Conservation (phyloP, 129 eudicot species). For the Flaveria ramosissima region DNA sequence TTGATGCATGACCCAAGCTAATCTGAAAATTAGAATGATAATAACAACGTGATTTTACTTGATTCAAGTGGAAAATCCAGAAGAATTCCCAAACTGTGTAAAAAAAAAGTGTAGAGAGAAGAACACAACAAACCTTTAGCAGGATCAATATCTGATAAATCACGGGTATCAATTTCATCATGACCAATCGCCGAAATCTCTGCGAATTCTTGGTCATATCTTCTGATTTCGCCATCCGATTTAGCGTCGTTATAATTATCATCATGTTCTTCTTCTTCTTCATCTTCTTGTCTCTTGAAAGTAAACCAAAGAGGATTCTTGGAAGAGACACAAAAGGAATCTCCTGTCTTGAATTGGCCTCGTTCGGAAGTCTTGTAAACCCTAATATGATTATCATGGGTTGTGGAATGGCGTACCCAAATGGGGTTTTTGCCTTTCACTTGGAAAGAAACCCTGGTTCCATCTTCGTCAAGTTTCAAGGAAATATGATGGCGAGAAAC, state of each 20-base stretch:
- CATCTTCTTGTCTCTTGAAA: slow-evolving; percentile 34
- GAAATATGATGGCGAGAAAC: slow-evolving; percentile 78
- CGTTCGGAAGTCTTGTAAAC: slow-evolving; percentile 47
- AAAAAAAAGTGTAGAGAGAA: background rate
- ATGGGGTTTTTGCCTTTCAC: slow-evolving; percentile 78
- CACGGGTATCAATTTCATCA: slow-evolving; percentile 39
- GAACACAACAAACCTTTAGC: slow-evolving; percentile 57
- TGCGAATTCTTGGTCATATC: slow-evolving; percentile 41
- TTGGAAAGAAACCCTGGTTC: slow-evolving; percentile 43
- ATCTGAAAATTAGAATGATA: background rate
- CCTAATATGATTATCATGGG: slow-evolving; percentile 38
- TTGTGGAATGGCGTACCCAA: slow-evolving; percentile 38
- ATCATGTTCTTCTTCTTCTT: slow-evolving; percentile 20
- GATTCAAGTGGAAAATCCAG: background rate
- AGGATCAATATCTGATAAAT: slow-evolving; percentile 60
- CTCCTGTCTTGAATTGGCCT: slow-evolving; percentile 59
- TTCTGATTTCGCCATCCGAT: slow-evolving; percentile 22
- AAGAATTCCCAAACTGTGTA: background rate
- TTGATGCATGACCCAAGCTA: background rate
- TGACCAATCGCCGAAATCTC: slow-evolving; percentile 43
- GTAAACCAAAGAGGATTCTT: slow-evolving; percentile 69
- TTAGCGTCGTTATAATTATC: background rate
- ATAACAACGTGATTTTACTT: background rate
- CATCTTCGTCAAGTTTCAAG: slow-evolving; percentile 37
- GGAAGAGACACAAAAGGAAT: slow-evolving; percentile 65